Base-by-base conservation (phyloP, 2,329 filamentous ascomycete species). In the Diaporthe humulicola region DNA sequence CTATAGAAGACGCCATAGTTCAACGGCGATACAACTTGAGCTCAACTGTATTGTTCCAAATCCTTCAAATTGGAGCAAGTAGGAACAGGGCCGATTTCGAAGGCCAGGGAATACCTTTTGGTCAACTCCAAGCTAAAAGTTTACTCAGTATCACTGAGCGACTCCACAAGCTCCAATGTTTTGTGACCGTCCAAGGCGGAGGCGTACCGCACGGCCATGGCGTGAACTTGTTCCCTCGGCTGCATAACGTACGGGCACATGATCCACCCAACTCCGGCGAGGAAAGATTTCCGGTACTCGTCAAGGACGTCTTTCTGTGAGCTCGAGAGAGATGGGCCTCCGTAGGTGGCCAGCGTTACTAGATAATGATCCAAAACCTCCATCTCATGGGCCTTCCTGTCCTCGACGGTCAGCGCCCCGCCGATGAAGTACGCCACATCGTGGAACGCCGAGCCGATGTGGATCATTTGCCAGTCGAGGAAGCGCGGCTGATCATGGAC, bases 151-250 rank as follows among this genome's bases (percentile, higher is more conserved):
- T 28, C 45, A 15, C 4, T 28, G 33, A 69, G 57, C 4, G 57
- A 72, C 30, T 72, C 70, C 7, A 72, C 70, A 54, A 72, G 57
- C 48, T 85, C 83, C 74, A 85, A 79, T 8, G 83, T 81, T 75
- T 81, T 81, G 71, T 85, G 84, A 58, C 85, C 84, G n/a, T 81
- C 74, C 71, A 79, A 83, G 3, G 82, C 78, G 5, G 83, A 82
- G 30, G 84, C 79, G 2, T 82, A 80, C n/a, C 83, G 79, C 73
- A 82, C 81, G 36, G 81, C 81, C 71, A 85, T 72, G 1, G 76
- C 77, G 3, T 76, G 79, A 4, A 85, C 79, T 2, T 83, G 80
- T 76, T 85, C 82, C 74, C 82, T 82, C 8, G 77, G 79, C 79
- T 85, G 84, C 58, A 85, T 76, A 66, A 69, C 79, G 42, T 78